Evolutionary conservation across 169 alveolate species (phyloP), one percentile per base, ranked within the genome.

Genomic region (Theileria equi): DNA sequence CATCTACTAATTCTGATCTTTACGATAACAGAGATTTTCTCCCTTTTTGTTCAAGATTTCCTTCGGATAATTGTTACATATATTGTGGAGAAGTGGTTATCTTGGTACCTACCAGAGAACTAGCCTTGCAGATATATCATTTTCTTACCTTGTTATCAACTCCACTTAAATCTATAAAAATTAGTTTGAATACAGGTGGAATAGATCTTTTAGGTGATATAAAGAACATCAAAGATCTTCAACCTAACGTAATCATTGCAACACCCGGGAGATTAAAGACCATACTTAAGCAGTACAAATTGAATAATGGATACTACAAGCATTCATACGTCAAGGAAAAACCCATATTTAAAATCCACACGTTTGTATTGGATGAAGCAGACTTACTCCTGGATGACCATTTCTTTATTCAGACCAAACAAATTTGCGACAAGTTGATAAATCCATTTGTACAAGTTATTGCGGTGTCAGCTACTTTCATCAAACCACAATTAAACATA

Each of bases 101-200:
- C 26, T 25, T 87, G 47, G 90, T 79, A 4, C 92, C 92, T 36
- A 87, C 92, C 0, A 54, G 92, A 21, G 92, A 87, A 62, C 80
- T 87, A 38, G 92, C 90, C 8, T 35, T 59, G 21, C 92, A 87
- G 55, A 87, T 87, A 11, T 28, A 61, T 10, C 65, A 34, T 16
- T 53, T 54, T 13, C 25, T 74, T 17, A 19, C 38, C 38, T 64
- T 67, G 5, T 76, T 81, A 23, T 50, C 65, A 17, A 57, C 34
- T 8, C 49, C 11, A 26, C 35, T 82, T 28, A 61, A 66, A 34
- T 13, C 26, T 3, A 45, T 60, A 23, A 47, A 60, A 26, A 36
- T 50, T 34, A 47, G 55, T 48, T 53, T 76, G 28, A 53, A 25
- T 34, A 64, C 55, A 29, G 79, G 76, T 34, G 82, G 73, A 28